These are phyloP conservation scores for Yamadazyma philogaea DNA, from an alignment of 805 yeast genomes.

Conservation along the genomic window DNA sequence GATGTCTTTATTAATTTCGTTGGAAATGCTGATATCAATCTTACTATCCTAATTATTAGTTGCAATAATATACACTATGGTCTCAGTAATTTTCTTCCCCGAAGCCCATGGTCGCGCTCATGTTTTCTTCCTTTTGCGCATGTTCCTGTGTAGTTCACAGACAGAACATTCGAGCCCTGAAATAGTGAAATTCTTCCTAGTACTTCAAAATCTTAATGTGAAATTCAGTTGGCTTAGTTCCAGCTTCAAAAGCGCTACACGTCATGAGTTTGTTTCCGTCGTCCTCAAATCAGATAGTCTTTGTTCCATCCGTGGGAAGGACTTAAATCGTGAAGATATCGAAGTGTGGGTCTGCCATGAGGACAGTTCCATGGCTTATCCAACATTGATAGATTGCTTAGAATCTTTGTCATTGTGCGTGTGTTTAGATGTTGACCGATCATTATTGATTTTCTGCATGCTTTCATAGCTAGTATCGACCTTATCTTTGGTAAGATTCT, in stretches of 20 bases:
- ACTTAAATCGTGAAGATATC: conserved; percentile 70
- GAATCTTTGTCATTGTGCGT: conserved; percentile 65
- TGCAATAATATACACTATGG: not conserved
- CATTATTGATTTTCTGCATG: conserved; percentile 93
- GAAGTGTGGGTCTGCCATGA: conserved; percentile 96
- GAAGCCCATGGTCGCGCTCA: not conserved
- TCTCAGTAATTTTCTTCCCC: too few relatives aligned
- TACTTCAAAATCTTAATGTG: too few relatives aligned
- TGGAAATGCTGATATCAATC: too few relatives aligned
- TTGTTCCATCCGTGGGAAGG: conserved; percentile 1
- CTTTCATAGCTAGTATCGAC: conserved; percentile 88
- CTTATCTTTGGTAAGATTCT: conserved; percentile 59
- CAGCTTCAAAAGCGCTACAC: too few relatives aligned
- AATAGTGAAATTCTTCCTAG: too few relatives aligned
- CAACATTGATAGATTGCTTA: conserved; percentile 61
- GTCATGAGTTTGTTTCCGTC: too few relatives aligned
- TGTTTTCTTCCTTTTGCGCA: not conserved
- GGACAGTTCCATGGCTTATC: conserved; percentile 98
- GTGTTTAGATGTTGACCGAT: conserved; percentile 69
- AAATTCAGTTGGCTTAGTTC: too few relatives aligned
- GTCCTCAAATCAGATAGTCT: not conserved
- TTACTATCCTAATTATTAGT: not conserved
- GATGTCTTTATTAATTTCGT: too few relatives aligned
- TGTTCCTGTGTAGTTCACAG: not conserved
- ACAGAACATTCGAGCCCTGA: too few relatives aligned